Conservation (phyloP, 2,329 filamentous ascomycete genomes). For the Pseudogymnoascus sp. region DNA sequence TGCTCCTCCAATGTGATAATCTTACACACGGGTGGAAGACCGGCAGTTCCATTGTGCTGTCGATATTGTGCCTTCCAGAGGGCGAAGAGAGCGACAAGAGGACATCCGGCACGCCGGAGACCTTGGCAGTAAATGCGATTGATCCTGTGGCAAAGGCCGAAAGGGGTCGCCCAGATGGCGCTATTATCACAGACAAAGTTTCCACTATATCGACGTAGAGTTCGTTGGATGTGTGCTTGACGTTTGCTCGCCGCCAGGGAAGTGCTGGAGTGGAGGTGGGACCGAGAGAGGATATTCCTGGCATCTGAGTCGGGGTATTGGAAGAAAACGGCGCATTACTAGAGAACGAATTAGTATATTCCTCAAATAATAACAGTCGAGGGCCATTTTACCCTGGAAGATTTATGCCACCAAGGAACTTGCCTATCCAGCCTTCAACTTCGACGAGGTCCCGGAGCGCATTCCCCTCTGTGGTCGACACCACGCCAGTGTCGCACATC, state of each 20-base stretch:
- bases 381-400: constrained; percentile 58
- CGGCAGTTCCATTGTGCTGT: constrained; percentile 70
- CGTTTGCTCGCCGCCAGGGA: constrained; percentile 86
- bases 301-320: constrained; percentile 21
- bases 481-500: constrained; percentile 90
- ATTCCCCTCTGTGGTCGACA: constrained; percentile 88
- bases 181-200: constrained; percentile 76
- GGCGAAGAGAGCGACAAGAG: constrained; percentile 70
- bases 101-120: constrained; percentile 91
- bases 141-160: constrained; percentile 84
- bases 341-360: not conserved
- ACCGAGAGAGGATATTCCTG: constrained; percentile 27
- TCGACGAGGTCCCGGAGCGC: constrained; percentile 85
- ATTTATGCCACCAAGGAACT: constrained; percentile 78
- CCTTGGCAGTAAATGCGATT: constrained; percentile 89
- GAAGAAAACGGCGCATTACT: constrained; percentile 16
- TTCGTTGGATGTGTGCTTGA: constrained; percentile 93
- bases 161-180: constrained; percentile 80
- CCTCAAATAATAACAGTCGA: not conserved
- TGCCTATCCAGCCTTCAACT: constrained; percentile 83
- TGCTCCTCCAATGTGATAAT: constrained; percentile 80
- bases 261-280: constrained; percentile 47
- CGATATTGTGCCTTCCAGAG: constrained; percentile 69
- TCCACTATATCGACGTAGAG: constrained; percentile 95
- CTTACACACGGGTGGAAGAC: constrained; percentile 96